These are phyloP conservation scores for Mycena rebaudengoi DNA, from an alignment of 768 basidiomycete genomes.

Conservation along the genomic window DNA sequence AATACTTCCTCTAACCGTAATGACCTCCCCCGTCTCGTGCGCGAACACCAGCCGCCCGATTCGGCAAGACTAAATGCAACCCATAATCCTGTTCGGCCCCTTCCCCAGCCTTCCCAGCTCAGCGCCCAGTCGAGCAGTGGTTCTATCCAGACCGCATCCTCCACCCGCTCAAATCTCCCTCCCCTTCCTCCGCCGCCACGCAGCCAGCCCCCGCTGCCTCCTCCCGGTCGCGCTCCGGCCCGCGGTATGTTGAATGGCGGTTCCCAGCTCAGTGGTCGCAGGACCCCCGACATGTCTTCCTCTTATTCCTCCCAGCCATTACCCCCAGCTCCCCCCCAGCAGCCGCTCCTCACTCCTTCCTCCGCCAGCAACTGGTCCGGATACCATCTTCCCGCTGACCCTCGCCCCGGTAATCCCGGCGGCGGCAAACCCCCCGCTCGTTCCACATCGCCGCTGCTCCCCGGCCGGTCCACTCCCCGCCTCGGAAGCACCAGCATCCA, in stretches of 20 bases:
- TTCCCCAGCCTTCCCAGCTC: slow-evolving; percentile 56
- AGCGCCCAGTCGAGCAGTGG: slow-evolving; percentile 42
- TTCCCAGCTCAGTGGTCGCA: slow-evolving; percentile 48
- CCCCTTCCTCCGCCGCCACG: slow-evolving; percentile 78
- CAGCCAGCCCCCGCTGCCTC: slow-evolving; percentile 67
- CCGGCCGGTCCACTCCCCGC: too few relatives aligned
- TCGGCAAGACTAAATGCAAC: slow-evolving; percentile 50
- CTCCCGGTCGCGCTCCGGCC: slow-evolving; percentile 46
- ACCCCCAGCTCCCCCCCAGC: slow-evolving; percentile 49
- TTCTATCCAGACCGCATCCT: slow-evolving; percentile 40
- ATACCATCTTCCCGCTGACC: slow-evolving; percentile 68
- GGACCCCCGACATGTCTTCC: slow-evolving; percentile 63
- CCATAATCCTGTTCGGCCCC: slow-evolving; percentile 47
- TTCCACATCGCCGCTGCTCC: slow-evolving; percentile 55
- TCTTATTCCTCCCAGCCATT: slow-evolving; percentile 52
- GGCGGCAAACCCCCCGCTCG: slow-evolving; percentile 49
- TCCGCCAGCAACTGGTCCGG: slow-evolving; percentile 51
- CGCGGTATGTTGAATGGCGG: slow-evolving; percentile 41
- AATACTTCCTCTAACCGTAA: slow-evolving; percentile 58
- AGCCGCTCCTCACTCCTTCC: slow-evolving; percentile 52
- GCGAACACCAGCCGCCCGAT: slow-evolving; percentile 65
- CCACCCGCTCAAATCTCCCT: slow-evolving; percentile 60
- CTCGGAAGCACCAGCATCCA: slow-evolving; percentile 37
- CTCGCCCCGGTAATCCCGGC: slow-evolving; percentile 61
- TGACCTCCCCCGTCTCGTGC: slow-evolving; percentile 78